These are phyloP conservation scores for Colletotrichum destructivum DNA, from an alignment of 2,329 filamentous ascomycete species.

Conservation along the genomic window DNA sequence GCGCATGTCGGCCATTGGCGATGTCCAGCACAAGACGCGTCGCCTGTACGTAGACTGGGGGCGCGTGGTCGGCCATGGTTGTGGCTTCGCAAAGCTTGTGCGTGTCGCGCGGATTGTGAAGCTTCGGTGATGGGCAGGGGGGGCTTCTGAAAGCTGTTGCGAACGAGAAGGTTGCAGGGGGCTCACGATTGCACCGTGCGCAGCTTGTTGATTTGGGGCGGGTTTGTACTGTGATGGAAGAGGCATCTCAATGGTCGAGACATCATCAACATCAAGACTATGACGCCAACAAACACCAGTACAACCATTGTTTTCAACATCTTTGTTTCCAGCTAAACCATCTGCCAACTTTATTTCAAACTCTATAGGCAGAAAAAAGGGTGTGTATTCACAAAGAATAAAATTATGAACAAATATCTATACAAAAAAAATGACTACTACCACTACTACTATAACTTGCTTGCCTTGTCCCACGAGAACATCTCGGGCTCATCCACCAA, in stretches of 20 bases:
- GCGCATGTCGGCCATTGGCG: constrained; percentile 63
- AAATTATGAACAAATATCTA: background rate
- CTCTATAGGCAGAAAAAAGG: too few relatives aligned
- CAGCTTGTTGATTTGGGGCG: rapidly evolving
- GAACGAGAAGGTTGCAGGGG: constrained; percentile 21
- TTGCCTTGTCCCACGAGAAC: constrained; percentile 46
- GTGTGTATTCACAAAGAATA: background rate
- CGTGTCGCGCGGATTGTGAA: constrained; percentile 8
- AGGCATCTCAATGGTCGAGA: background rate
- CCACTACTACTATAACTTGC: constrained; percentile 17
- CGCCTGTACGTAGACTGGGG: constrained; percentile 31
- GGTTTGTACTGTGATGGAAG: background rate
- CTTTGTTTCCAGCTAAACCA: background rate
- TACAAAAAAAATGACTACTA: background rate
- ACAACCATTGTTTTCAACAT: too few relatives aligned
- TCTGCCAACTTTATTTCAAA: background rate
- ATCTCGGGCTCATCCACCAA: constrained; percentile 50
- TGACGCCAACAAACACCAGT: background rate
- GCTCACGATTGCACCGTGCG: constrained; percentile 25
- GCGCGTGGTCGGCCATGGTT: constrained; percentile 40
- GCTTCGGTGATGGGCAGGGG: constrained; percentile 31
- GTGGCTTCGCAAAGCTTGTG: constrained; percentile 22
- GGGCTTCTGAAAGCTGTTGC: constrained; percentile 41
- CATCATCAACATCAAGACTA: background rate
- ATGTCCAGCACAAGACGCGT: constrained; percentile 57